phyloP scores from a whole-genome alignment of 208 protist genomes.

The Trypanosoma rangeli region DNA sequence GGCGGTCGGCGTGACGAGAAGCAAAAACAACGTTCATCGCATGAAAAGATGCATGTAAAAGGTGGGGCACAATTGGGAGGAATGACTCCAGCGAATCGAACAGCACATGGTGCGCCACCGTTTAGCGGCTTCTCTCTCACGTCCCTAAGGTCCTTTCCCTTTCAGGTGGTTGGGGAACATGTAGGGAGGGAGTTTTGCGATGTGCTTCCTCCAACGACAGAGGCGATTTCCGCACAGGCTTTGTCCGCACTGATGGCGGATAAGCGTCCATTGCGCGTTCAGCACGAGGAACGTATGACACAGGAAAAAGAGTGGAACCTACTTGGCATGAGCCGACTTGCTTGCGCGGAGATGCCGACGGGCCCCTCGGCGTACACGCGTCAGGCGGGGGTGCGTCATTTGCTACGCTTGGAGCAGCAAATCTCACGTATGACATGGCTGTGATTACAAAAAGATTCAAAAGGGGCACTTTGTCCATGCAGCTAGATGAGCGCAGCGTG shows the following conservation, averaged over 20 bases:
- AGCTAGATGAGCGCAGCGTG: background rate
- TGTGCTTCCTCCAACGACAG: conserved; percentile 12
- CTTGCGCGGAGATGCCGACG: background rate
- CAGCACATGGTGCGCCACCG: too few relatives aligned
- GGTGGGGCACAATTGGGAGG: too few relatives aligned
- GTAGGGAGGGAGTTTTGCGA: background rate
- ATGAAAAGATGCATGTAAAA: background rate
- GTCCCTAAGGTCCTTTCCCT: background rate
- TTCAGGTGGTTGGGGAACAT: background rate
- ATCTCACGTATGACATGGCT: background rate
- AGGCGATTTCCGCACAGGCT: conserved; percentile 12
- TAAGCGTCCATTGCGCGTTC: conserved; percentile 9
- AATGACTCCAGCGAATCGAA: too few relatives aligned
- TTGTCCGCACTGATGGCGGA: conserved; percentile 1
- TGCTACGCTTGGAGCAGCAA: conserved; percentile 5
- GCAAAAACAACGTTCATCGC: background rate
- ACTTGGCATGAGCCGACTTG: background rate
- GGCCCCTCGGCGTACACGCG: conserved; percentile 10
- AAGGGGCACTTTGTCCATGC: background rate
- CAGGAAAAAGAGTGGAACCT: background rate
- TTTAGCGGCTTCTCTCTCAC: background rate
- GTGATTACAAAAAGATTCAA: background rate
- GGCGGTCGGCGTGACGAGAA: background rate
- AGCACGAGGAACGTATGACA: conserved; percentile 12
- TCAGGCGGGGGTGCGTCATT: background rate